Evolutionary conservation across 768 basidiomycete species (phyloP), one percentile per base, ranked within the genome.

Genomic region (Roridomyces roridus): DNA sequence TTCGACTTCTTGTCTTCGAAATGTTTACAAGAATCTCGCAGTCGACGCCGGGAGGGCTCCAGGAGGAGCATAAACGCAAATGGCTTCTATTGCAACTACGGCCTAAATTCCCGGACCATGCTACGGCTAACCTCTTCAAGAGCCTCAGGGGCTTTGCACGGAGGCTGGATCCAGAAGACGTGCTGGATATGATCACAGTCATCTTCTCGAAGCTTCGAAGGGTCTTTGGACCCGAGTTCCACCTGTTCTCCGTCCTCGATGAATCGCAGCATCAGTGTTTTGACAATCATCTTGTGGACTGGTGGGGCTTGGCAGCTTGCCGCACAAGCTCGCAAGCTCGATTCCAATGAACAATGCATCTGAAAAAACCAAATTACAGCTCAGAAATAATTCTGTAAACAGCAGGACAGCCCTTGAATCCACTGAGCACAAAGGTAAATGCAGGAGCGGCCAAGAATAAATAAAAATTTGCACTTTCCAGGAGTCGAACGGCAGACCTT

Each of bases 61-160:
- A 15, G 3, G 50, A 35, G 17, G 50, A 34, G 20, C 50, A 51
- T 15, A 44, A 51, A 36, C 9, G 15, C 17, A 21, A 21, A 36
- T 51, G 50, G 50, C 50, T 51, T 9, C 17, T 51, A 23, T 51
- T 51, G n/a, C 50, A 51, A 18, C 41, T 51, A 6, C 10, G 15
- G n/a, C 50, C 50, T 6, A 29, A 35, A 10, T 11, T 51, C 9
- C 18, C 20, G 2, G 41, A 28, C 4, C 10, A 51, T 35, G 5
- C 10, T 6, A 40, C 25, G 20, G 5, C 8, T 25, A 42, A 51
- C 41, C 25, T 51, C 20, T 23, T 51, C 1, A 5, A 5, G 15
- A 42, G 44, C 14, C 2, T 36, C 21, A 35, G 17, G 23, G 1
- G 8, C 2, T 26, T 7, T 9, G 24, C 29, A 3, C 7, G 8